These are phyloP conservation scores for Rhytidiadelphus loreus DNA, from an alignment of 225 moss, liverwort and hornwort genomes.

Conservation along the genomic window DNA sequence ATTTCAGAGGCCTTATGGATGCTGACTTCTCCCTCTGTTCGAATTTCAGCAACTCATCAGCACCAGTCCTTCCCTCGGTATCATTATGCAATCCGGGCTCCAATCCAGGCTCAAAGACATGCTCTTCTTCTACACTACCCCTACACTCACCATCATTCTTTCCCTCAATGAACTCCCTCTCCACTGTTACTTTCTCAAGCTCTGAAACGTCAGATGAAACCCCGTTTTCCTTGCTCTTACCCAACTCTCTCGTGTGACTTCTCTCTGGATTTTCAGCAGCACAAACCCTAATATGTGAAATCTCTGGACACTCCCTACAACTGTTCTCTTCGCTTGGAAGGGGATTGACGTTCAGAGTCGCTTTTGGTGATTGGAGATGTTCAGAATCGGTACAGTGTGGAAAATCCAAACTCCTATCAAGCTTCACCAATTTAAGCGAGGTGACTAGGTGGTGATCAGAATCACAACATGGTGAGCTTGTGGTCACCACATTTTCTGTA, in stretches of 20 bases:
- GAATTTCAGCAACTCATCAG: neutral
- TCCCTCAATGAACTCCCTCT: neutral
- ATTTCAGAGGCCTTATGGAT: neutral
- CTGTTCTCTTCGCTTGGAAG: neutral
- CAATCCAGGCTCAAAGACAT: neutral
- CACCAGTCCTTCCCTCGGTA: neutral
- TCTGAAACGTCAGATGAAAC: neutral
- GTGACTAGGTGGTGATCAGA: neutral
- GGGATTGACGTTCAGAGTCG: neutral
- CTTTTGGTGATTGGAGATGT: neutral
- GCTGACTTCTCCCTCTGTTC: neutral
- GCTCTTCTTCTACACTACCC: conserved; percentile 18
- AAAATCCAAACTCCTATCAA: conserved; percentile 10
- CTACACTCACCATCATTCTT: conserved; percentile 9
- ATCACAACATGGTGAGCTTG: neutral
- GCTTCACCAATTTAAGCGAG: conserved; percentile 11
- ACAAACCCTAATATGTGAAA: neutral
- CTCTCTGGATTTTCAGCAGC: conserved; percentile 1
- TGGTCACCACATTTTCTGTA: neutral
- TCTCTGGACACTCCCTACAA: neutral
- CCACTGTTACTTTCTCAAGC: neutral
- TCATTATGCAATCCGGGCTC: neutral
- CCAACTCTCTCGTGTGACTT: neutral
- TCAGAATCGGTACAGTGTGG: neutral
- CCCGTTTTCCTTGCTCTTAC: neutral